Percentiles rank a stretch among this genome's conserved stretches.
Evolutionary conservation across 2,329 filamentous ascomycete species (phyloP).

Genomic region (Massarina eburnea): DNA sequence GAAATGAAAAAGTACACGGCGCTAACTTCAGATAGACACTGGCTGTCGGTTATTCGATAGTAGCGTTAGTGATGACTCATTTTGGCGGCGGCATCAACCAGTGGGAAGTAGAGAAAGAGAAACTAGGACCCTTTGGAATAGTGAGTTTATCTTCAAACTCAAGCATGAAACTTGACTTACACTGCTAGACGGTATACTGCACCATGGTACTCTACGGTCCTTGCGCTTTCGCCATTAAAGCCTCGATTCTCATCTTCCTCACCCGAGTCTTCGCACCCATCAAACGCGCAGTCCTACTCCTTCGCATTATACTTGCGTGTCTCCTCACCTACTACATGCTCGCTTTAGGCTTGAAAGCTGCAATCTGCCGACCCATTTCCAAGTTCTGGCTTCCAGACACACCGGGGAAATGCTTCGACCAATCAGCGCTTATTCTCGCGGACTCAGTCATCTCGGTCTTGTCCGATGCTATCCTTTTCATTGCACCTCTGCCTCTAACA

Average conservation of each 20-base stretch:
- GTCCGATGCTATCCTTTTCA: conserved; percentile 41
- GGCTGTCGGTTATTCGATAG: conserved; percentile 38
- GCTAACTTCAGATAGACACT: conserved; percentile 8
- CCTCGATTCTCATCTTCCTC: conserved; percentile 42
- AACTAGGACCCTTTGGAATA: conserved; percentile 29
- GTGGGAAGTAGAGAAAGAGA: conserved; percentile 20
- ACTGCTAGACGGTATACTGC: conserved; percentile 35
- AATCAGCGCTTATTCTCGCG: conserved; percentile 40
- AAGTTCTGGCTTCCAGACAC: conserved; percentile 36
- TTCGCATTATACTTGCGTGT: conserved; percentile 39
- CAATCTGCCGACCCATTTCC: conserved; percentile 42
- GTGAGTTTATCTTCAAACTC: conserved; percentile 12
- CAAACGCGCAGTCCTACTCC: conserved; percentile 34
- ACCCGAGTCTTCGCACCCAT: conserved; percentile 44
- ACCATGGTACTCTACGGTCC: conserved; percentile 46
- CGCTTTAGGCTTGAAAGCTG: conserved; percentile 41
- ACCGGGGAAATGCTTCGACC: conserved; percentile 39
- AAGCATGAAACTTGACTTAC: neutral
- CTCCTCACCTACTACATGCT: conserved; percentile 41
- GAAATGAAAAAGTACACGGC: neutral
- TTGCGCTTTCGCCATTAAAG: conserved; percentile 43
- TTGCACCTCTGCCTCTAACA: conserved; percentile 41
- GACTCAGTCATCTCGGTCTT: conserved; percentile 45
- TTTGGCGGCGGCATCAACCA: conserved; percentile 42
- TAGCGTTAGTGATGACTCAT: conserved; percentile 28